Evolutionary conservation across 345 rosid species (phyloP).

Genomic region (Arabis alpina): DNA sequence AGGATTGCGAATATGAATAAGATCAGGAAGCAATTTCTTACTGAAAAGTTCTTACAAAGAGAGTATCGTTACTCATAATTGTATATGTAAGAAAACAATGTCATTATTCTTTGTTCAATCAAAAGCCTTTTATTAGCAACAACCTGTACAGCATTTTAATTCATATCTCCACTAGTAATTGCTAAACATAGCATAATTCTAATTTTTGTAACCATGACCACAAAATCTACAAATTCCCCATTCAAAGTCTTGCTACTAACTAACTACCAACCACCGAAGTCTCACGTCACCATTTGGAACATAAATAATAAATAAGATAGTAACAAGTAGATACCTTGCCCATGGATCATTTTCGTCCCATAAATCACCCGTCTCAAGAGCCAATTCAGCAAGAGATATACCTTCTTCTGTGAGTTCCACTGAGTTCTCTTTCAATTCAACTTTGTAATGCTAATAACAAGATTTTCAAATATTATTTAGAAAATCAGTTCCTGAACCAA

Average conservation of each 20-base stretch:
- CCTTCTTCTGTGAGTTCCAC: constrained; percentile 98
- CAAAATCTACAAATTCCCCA: not conserved
- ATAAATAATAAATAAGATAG: constrained; percentile 23
- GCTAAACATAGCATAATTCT: not conserved
- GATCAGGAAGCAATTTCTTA: constrained; percentile 18
- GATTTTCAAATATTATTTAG: constrained; percentile 20
- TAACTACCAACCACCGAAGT: not conserved
- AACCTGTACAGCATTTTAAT: constrained; percentile 18
- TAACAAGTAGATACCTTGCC: constrained; percentile 70
- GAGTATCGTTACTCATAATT: not conserved
- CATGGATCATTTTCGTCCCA: constrained; percentile 99
- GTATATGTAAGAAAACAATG: constrained; percentile 1
- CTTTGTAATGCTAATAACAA: constrained; percentile 74
- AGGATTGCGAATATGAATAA: not conserved
- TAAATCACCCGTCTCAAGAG: constrained; percentile 89
- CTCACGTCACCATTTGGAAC: constrained; percentile 3
- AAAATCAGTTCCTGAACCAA: constrained; percentile 20
- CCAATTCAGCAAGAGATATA: constrained; percentile 90
- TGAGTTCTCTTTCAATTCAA: constrained; percentile 89
- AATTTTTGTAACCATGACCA: constrained; percentile 2
- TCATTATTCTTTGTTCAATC: constrained; percentile 24
- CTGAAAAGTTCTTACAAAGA: not conserved
- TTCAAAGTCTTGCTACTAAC: not conserved
- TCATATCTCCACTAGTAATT: constrained; percentile 22
- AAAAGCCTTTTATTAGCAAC: constrained; percentile 18